Evolutionary conservation across 2,329 filamentous ascomycete species (phyloP), one percentile per base, ranked within the genome.

Genomic region (Microcyclosporella mali): DNA sequence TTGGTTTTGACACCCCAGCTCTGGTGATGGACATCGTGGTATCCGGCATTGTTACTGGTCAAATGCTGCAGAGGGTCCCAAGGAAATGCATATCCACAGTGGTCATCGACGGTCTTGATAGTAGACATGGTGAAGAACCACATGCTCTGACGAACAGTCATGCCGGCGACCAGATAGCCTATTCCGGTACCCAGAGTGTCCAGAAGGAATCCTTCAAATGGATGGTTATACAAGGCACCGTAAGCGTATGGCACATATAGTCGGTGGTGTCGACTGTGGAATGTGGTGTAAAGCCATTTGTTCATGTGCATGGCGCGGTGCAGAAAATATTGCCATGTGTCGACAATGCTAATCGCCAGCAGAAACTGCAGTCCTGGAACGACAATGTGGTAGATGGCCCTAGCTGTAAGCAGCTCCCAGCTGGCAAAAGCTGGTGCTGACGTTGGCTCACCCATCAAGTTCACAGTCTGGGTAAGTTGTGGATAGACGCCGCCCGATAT

Each of bases 1-100:
- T 94, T 94, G 52, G 84, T 85, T 77, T 97, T 98, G 75, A 98
- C 95, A 44, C 92, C 92, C 89, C 90, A 97, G 67, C 86, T 94
- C 69, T 98, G 92, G 69, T 98, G 92, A 68, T 98, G 92, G 46
- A 98, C 90, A 61, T 98, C 92, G 62, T 98, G 92, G 67, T 97
- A 98, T 28, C 82, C 84, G 18, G 92, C 90, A 56, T 97, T 95
- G 73, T 98, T 97, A 64, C 85, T 85, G 33, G 89, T 94, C 48
- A 97, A 75, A 61, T 84, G 82, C 73, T 95, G 89, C 41, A 97
- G 73, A 2, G 90, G 90, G 65, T 98, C 92, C 80, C 85, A 97
- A 1, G 92, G 92, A 49, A 98, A 82, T n/a, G 81, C 75, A 62
- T 97, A 98, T 52, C 92, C 92, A 66, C 90, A 95, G 70, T 98